Evolutionary conservation across 1,284 basidiomycete species (phyloP), one percentile per base, ranked within the genome.

Genomic region (Microbotryomycetes sp.): DNA sequence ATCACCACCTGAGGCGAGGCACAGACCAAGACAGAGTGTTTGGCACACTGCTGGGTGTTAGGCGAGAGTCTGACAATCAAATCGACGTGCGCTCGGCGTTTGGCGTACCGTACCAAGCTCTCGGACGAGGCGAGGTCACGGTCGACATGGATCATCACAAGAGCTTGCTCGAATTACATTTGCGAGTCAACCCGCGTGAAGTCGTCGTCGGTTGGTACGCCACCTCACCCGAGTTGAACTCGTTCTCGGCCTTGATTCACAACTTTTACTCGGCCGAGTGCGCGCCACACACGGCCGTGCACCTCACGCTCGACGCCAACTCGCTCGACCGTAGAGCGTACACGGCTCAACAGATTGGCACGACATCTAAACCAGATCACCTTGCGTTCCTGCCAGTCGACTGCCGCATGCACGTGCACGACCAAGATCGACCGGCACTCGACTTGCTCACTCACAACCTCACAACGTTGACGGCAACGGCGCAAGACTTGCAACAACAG

Each of bases 221-320:
- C 22, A 92, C 90, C 23, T 87, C 87, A 66, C 87, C 88, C 3
- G 85, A 88, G 67, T 83, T 98, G 63, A 94, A 96, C 80, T 90
- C 89, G 16, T 94, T 94, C 80, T 94, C 92, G 49, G 92, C 96
- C 23, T 82, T 99, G 68, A 96, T 99, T 74, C 96, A 98, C 82
- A 93, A 97, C 78, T 97, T 97, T 79, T 98, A 96, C 78, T 85
- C 89, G 46, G 85, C 88, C 81, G 92, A 98, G 78, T 92, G 90
- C 3, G 80, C 84, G 1, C 88, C 91, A 4, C 84, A 88, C 76
- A 89, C 88, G 62, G 92, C 96, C 4, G 84, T 99, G 49, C 94
- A 98, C 77, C 80, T 99, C 56, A 89, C 92, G 14, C 80, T 99
- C 50, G 92, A 96, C 78, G 94, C 93, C 15, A 79, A 84, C 61